Percentiles rank a stretch among this genome's conserved stretches.
Conservation (phyloP, 257 asterid species). For the Echites panduratus region DNA sequence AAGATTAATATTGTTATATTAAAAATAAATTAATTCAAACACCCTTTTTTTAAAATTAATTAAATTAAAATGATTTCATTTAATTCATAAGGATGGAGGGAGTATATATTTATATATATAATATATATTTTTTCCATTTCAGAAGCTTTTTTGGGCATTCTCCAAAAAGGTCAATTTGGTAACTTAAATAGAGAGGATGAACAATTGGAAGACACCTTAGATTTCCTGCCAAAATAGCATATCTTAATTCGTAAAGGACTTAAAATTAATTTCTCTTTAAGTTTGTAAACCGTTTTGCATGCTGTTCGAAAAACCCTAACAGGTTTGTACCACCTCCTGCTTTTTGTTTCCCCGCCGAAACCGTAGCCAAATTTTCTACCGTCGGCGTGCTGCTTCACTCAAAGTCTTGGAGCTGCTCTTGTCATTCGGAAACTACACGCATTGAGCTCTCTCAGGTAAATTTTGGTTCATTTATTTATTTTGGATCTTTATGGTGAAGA, state of each 20-base stretch:
- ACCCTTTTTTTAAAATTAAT: no score
- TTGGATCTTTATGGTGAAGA: background rate
- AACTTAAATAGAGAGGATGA: background rate
- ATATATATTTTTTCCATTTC: no score
- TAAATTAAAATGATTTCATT: no score
- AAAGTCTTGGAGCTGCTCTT: background rate
- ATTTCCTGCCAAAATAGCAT: no score
- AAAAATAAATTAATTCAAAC: no score
- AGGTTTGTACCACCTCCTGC: background rate
- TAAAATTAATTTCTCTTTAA: no score
- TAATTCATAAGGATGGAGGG: no score
- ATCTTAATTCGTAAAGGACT: background rate
- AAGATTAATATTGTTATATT: no score
- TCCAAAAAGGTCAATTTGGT: no score
- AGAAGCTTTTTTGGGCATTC: no score
- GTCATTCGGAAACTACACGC: background rate
- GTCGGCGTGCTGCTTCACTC: background rate
- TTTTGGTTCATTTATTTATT: background rate
- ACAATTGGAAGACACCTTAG: background rate
- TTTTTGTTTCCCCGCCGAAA: background rate
- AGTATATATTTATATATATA: no score
- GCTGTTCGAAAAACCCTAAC: background rate
- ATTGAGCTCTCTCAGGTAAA: background rate
- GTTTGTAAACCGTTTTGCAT: background rate
- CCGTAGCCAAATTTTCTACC: no score